Evolutionary conservation across 768 basidiomycete species (phyloP), one percentile per base, ranked within the genome.

Genomic region (Lactarius trivialis): DNA sequence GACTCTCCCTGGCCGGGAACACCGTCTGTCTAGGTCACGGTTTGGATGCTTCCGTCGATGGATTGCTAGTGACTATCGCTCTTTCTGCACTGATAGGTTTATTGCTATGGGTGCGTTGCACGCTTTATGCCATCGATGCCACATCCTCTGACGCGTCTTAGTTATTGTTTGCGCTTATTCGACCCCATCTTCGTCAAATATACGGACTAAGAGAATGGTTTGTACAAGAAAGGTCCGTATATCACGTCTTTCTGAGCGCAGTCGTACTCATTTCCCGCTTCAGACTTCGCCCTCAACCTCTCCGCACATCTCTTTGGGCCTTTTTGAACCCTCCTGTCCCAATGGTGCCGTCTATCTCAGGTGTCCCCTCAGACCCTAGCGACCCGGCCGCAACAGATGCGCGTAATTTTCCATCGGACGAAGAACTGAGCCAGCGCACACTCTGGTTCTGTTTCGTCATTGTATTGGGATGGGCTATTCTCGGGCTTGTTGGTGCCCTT

Each of bases 151-250:
- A 32, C 28, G 21, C 49, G 17, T 58, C 36, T 51, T 55, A 90
- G 89, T 70, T 85, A 52, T 64, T 83, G 49, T 91, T 91, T 72
- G 88, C 85, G 28, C 72, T 85, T 51, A 65, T 89, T 24, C 79
- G 89, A 43, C 88, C 89, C 15, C 83, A 80, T 58, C 85, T 83
- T 68, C 81, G 88, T 59, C 85, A 89, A 75, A 70, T 91, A 15
- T 91, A 90, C 67, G 85, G 76, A 21, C 71, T 86, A 53, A 76
- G 89, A 69, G 87, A 89, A 70, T 91, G 89, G 89, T 91, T 91
- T 71, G 79, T 85, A 17, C 83, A 81, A 51, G 81, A 78, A 72
- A 81, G 82, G 88, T 91, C 70, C 74, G 85, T 79, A 2, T 28
- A 3, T 48, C 39, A 21, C 9, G 9, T 17, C 14, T 39, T 24